Evolutionary conservation across 352 stramenopile genomes (phyloP).

Genomic region (Pythium volutum): DNA sequence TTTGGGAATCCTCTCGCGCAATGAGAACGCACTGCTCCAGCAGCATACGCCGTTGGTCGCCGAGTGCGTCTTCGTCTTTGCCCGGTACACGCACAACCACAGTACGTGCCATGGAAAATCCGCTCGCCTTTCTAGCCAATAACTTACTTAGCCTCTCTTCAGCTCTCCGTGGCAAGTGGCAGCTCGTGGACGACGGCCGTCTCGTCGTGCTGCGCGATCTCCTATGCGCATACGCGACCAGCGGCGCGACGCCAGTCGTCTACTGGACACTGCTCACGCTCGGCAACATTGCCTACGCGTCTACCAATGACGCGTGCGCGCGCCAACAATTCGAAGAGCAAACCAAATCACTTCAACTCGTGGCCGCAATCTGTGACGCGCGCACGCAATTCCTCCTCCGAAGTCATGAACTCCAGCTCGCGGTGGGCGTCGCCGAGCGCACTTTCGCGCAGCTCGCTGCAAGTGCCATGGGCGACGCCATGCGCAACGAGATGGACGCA

Average conservation of each 20-base stretch:
- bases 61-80: conserved; percentile 55
- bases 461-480: conserved; percentile 60
- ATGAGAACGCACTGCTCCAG: conserved; percentile 27
- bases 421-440: conserved; percentile 27
- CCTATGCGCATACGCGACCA: conserved; percentile 30
- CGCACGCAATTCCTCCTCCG: conserved; percentile 46
- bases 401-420: conserved; percentile 45
- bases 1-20: conserved; percentile 21
- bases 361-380: conserved; percentile 40
- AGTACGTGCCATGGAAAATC: too few species aligned
- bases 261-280: conserved; percentile 59
- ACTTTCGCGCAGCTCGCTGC: conserved; percentile 37
- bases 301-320: neutral
- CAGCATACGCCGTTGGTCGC: conserved; percentile 32
- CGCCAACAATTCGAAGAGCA: conserved; percentile 28
- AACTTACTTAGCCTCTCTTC: neutral
- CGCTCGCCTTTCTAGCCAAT: neutral
- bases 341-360: conserved; percentile 24
- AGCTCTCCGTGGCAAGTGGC: conserved; percentile 32
- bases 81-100: conserved; percentile 53
- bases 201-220: conserved; percentile 38
- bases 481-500: conserved; percentile 65
- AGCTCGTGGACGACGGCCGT: conserved; percentile 34
- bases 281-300: conserved; percentile 51
- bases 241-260: conserved; percentile 36